Conservation (phyloP, 768 basidiomycete species). For the Coprinopsis marcescibilis region DNA sequence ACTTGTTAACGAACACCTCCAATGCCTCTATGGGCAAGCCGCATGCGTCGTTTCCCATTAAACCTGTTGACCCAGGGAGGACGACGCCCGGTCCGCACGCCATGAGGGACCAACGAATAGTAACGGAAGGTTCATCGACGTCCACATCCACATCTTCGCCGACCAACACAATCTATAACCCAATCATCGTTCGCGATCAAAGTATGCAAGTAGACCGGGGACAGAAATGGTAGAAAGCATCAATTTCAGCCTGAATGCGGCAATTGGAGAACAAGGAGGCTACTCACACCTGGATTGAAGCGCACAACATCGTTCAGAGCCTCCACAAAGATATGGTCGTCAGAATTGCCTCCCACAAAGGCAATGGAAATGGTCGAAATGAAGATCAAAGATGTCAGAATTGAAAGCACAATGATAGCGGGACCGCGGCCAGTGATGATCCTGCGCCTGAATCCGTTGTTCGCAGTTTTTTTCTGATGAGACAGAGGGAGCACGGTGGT, state of each 20-base stretch:
- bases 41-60: slow-evolving; percentile 39
- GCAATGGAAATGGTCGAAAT: slow-evolving; percentile 4
- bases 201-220: slow-evolving; percentile 26
- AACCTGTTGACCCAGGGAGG: slow-evolving; percentile 39
- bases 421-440: slow-evolving; percentile 24
- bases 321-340: neutral
- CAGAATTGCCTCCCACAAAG: slow-evolving; percentile 2
- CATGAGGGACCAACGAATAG: slow-evolving; percentile 50
- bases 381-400: slow-evolving; percentile 22
- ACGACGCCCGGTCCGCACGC: slow-evolving; percentile 43
- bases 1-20: slow-evolving; percentile 47
- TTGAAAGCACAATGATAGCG: slow-evolving; percentile 29
- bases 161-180: slow-evolving; percentile 52
- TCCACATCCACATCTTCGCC: slow-evolving; percentile 57
- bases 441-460: too few relatives aligned
- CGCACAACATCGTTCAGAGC: neutral
- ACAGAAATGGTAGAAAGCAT: too few relatives aligned
- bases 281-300: slow-evolving; percentile 1
- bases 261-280: neutral
- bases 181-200: slow-evolving; percentile 51
- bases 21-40: slow-evolving; percentile 41
- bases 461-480: too few relatives aligned
- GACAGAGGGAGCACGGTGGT: too few relatives aligned
- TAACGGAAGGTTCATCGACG: slow-evolving; percentile 50
- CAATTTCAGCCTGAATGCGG: neutral